phyloP scores from a whole-genome alignment of 495 filamentous ascomycete genomes.

The Talaromyces trachyspermus region DNA sequence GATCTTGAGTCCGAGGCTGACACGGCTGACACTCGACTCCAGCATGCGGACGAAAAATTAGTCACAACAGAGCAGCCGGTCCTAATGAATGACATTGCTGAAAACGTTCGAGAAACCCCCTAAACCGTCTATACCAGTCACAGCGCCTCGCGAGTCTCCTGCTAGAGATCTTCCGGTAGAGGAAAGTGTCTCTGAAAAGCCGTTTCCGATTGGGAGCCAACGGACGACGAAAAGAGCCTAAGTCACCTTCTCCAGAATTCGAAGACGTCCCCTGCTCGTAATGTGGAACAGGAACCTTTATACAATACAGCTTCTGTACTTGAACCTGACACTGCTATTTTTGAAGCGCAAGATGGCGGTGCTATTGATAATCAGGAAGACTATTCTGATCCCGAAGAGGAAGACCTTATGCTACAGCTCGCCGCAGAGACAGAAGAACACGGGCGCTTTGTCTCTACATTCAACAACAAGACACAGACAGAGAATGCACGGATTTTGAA shows the following conservation, averaged over 20 bases:
- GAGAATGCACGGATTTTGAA: slow-evolving; percentile 76
- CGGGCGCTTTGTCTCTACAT: slow-evolving; percentile 75
- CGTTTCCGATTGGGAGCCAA: slow-evolving; percentile 10
- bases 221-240: slow-evolving; percentile 10
- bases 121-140: background rate
- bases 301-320: background rate
- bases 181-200: slow-evolving; percentile 13
- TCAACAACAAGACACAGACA: slow-evolving; percentile 55
- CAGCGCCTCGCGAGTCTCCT: background rate
- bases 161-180: slow-evolving; percentile 13
- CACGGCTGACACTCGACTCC: slow-evolving; percentile 36
- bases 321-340: slow-evolving; percentile 22
- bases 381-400: slow-evolving; percentile 85
- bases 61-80: slow-evolving; percentile 10
- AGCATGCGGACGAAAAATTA: slow-evolving; percentile 42
- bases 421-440: slow-evolving; percentile 88
- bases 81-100: slow-evolving; percentile 35
- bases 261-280: slow-evolving; percentile 25
- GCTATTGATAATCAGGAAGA: slow-evolving; percentile 29
- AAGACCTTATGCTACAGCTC: slow-evolving; percentile 76
- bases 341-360: slow-evolving; percentile 16
- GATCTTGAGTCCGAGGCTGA: slow-evolving; percentile 32
- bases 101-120: slow-evolving; percentile 30
- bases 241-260: slow-evolving; percentile 46
- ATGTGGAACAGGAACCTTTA: background rate